Percentiles rank a stretch among this genome's conserved stretches.
phyloP scores from a whole-genome alignment of 257 asterid species.

The Plantago major region DNA sequence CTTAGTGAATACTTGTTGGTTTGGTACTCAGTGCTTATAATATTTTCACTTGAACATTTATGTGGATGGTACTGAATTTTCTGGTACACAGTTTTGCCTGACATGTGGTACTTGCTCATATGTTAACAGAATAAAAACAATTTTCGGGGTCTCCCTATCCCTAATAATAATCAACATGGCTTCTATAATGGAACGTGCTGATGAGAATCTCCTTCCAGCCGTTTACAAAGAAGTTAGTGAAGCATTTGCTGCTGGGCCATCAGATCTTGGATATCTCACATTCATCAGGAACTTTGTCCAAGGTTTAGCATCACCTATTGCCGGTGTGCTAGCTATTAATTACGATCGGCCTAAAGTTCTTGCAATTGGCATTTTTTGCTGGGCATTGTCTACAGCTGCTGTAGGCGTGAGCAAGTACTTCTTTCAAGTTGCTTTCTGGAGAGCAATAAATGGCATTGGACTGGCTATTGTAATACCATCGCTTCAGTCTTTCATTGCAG shows the following conservation, averaged over 20 bases:
- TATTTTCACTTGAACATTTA: neutral
- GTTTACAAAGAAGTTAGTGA: constrained; percentile 99
- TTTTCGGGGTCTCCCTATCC: constrained; percentile 81
- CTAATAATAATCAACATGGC: constrained; percentile 91
- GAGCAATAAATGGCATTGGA: constrained; percentile 88
- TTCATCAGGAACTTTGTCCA: constrained; percentile 73
- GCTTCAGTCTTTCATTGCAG: constrained; percentile 92
- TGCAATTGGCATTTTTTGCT: constrained; percentile 80
- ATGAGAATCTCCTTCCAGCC: constrained; percentile 98
- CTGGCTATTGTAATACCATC: constrained; percentile 95
- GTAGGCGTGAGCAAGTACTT: constrained; percentile 85
- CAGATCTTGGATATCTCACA: constrained; percentile 96
- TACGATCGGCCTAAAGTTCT: constrained; percentile 93
- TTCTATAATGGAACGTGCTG: constrained; percentile 98
- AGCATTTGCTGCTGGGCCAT: constrained; percentile 88
- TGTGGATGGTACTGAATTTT: neutral
- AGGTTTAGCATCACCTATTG: constrained; percentile 89
- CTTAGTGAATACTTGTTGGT: neutral
- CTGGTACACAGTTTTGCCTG: neutral
- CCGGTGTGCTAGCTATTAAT: constrained; percentile 77
- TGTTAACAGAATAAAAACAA: constrained; percentile 48
- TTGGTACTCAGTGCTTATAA: neutral
- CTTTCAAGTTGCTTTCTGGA: constrained; percentile 81
- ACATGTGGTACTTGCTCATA: neutral
- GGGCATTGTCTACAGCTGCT: constrained; percentile 97